A percentile compares a stretch with the other conserved stretches of the same genome.
Conservation (phyloP, 352 stramenopile species). For the Bremia lactucae region DNA sequence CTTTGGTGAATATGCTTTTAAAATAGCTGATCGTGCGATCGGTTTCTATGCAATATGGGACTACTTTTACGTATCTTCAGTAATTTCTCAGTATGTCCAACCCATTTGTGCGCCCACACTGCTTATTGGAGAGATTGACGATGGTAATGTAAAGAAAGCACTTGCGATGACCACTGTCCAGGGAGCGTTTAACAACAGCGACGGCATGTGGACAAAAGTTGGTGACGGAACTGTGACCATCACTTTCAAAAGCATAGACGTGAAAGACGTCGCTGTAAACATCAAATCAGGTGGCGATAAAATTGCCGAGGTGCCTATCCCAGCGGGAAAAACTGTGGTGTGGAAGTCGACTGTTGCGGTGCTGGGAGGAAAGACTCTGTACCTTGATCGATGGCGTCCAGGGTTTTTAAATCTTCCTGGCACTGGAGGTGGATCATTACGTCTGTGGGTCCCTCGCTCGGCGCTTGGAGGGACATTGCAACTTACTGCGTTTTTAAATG, state of each 20-base stretch:
- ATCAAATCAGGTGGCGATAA: slow-evolving; percentile 27
- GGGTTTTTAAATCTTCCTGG: slow-evolving; percentile 20
- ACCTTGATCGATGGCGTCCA: slow-evolving; percentile 30
- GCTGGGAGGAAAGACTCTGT: slow-evolving; percentile 28
- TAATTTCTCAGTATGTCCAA: slow-evolving; percentile 37
- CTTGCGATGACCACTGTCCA: slow-evolving; percentile 29
- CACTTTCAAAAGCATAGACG: slow-evolving; percentile 27
- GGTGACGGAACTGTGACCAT: slow-evolving; percentile 24
- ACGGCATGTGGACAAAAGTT: slow-evolving; percentile 23
- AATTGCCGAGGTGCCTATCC: slow-evolving; percentile 22
- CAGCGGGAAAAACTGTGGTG: slow-evolving; percentile 9
- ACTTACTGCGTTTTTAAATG: slow-evolving; percentile 18
- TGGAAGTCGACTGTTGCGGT: slow-evolving; percentile 18
- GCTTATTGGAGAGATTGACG: slow-evolving; percentile 33
- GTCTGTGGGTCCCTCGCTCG: slow-evolving; percentile 26
- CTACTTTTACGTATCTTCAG: slow-evolving; percentile 27
- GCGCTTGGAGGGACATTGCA: slow-evolving; percentile 11
- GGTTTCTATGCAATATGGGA: slow-evolving; percentile 32
- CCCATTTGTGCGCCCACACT: slow-evolving; percentile 31
- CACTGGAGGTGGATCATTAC: slow-evolving; percentile 21
- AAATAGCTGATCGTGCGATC: slow-evolving; percentile 31
- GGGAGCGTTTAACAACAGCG: slow-evolving; percentile 29
- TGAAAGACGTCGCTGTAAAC: slow-evolving; percentile 24
- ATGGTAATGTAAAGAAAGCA: slow-evolving; percentile 28
- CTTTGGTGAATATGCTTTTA: slow-evolving; percentile 25